These are phyloP conservation scores for Pholiota microspora DNA, from an alignment of 768 basidiomycete species.

Conservation along the genomic window DNA sequence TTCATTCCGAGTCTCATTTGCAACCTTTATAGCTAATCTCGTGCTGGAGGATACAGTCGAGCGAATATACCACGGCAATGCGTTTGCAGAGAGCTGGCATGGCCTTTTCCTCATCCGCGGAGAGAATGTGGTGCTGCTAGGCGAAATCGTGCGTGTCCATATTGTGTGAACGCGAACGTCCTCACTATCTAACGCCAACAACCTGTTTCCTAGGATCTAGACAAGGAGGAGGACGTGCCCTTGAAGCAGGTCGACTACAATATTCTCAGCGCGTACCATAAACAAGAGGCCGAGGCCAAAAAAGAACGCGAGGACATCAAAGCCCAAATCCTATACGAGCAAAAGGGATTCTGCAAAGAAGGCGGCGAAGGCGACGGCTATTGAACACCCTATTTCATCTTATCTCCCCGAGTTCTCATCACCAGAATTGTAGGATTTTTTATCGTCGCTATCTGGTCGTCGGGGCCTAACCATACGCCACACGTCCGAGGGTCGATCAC, in stretches of 20 bases:
- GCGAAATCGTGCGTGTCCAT: conserved; percentile 80
- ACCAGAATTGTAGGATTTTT: conserved; percentile 6
- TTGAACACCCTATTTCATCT: conserved; percentile 31
- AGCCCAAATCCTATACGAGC: conserved; percentile 76
- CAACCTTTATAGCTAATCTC: conserved; percentile 76
- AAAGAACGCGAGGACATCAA: conserved; percentile 82
- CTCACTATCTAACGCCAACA: conserved; percentile 4
- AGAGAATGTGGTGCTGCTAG: conserved; percentile 96
- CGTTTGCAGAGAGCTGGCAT: conserved; percentile 84
- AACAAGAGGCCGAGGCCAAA: conserved; percentile 68
- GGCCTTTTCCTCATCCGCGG: conserved; percentile 95
- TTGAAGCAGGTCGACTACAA: conserved; percentile 73
- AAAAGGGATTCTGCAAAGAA: conserved; percentile 91
- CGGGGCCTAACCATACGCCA: not conserved
- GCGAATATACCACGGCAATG: conserved; percentile 86
- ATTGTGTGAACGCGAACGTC: conserved; percentile 3
- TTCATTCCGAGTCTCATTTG: conserved; percentile 5
- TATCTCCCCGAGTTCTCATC: not conserved
- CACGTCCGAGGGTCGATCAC: not conserved
- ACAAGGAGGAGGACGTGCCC: conserved; percentile 86
- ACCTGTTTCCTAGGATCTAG: conserved; percentile 69
- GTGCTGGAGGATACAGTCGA: conserved; percentile 96
- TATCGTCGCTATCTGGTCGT: not conserved
- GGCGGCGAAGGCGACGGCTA: conserved; percentile 97
- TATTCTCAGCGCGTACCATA: conserved; percentile 68